A percentile compares a stretch with the other conserved stretches of the same genome.
These are phyloP conservation scores for Oemleria cerasiformis DNA, from an alignment of 306 rosid species.

Conservation along the genomic window DNA sequence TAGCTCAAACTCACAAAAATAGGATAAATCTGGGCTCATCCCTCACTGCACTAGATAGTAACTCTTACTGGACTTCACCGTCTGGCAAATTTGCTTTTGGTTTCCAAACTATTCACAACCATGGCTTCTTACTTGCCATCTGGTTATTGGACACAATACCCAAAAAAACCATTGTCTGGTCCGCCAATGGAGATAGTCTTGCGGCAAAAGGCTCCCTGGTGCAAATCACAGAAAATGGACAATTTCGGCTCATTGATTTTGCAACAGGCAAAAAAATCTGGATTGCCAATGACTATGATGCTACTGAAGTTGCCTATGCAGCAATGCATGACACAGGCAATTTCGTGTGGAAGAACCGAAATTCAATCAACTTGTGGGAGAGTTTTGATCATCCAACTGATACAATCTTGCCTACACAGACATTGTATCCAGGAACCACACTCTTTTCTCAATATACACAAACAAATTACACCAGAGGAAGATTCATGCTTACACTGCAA, in stretches of 20 bases:
- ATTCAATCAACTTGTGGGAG: constrained; percentile 35
- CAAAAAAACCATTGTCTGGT: constrained; percentile 43
- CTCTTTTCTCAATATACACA: constrained; percentile 32
- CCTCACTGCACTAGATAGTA: constrained; percentile 15
- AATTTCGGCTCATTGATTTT: constrained; percentile 24
- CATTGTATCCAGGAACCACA: neutral
- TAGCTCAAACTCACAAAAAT: constrained; percentile 23
- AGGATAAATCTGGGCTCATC: constrained; percentile 32
- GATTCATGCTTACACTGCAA: constrained; percentile 33
- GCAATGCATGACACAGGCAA: constrained; percentile 58
- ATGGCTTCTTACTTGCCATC: constrained; percentile 35
- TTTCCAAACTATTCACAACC: constrained; percentile 17
- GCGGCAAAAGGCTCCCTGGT: constrained; percentile 32
- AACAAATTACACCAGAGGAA: constrained; percentile 42
- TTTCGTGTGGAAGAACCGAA: constrained; percentile 33
- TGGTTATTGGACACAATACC: constrained; percentile 37
- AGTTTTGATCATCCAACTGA: constrained; percentile 56
- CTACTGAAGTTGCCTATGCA: constrained; percentile 25
- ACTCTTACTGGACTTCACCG: constrained; percentile 26
- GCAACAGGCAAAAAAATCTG: constrained; percentile 18
- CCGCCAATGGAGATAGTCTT: constrained; percentile 26
- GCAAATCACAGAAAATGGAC: constrained; percentile 30
- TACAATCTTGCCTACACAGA: constrained; percentile 55
- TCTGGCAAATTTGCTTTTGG: constrained; percentile 49
- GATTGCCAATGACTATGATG: neutral